Evolutionary conservation across 257 asterid genomes (phyloP).

Genomic region (Penstemon newberryi): DNA sequence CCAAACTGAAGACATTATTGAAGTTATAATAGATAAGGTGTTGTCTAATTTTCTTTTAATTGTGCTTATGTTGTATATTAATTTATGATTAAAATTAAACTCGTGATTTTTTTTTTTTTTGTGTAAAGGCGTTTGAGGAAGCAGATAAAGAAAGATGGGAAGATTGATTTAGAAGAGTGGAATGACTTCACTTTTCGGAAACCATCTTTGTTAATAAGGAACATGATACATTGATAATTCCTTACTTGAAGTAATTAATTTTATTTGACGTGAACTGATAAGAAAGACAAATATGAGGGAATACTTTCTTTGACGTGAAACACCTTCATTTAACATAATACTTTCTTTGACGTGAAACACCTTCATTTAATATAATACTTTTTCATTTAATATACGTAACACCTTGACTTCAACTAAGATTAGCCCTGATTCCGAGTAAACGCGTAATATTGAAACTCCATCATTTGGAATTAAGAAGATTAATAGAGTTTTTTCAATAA

Average conservation of each 20-base stretch:
- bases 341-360: too few species aligned
- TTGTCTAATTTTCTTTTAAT: not conserved
- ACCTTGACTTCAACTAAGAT: too few species aligned
- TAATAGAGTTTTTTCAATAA: too few species aligned
- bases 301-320: too few species aligned
- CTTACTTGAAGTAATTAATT: conserved; percentile 49
- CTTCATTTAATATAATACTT: too few species aligned
- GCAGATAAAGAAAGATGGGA: conserved; percentile 60
- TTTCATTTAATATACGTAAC: too few species aligned
- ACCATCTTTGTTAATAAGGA: conserved; percentile 51
- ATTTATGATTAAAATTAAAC: too few species aligned
- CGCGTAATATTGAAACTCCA: too few species aligned
- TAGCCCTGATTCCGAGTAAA: too few species aligned
- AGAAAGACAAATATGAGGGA: too few species aligned
- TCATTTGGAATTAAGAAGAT: too few species aligned
- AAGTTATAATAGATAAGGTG: conserved; percentile 44
- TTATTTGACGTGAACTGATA: not conserved
- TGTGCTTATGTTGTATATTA: not conserved
- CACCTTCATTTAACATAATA: too few species aligned
- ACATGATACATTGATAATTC: conserved; percentile 62
- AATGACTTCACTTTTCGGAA: conserved; percentile 35
- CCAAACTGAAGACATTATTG: conserved; percentile 36
- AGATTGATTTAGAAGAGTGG: conserved; percentile 60
- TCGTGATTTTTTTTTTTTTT: not conserved
- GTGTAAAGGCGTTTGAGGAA: conserved; percentile 50